Percentiles rank a stretch among this genome's conserved stretches.
Conservation (phyloP, 441 rosid genomes). For the Cnidoscolus chayamansa region DNA sequence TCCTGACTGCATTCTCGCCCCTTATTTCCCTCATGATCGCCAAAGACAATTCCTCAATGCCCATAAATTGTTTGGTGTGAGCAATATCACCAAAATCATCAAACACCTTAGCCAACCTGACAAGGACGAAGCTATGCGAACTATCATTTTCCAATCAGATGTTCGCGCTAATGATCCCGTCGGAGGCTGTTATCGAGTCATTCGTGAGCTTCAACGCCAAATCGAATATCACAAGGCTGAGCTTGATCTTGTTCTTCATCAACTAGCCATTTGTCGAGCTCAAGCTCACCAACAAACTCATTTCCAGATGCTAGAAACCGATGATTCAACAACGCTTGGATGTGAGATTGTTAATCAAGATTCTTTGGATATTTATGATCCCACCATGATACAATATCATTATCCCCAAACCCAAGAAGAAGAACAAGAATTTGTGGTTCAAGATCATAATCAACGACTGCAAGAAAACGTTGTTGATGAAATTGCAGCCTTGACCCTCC, state of each 20-base stretch:
- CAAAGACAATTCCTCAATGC: conserved; percentile 85
- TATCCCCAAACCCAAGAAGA: conserved; percentile 31
- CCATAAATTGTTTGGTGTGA: conserved; percentile 87
- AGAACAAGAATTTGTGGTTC: conserved; percentile 32
- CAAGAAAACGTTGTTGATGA: conserved; percentile 31
- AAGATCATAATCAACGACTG: conserved; percentile 17
- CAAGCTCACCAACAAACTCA: conserved; percentile 41
- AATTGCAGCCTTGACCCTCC: conserved; percentile 33
- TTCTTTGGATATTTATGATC: conserved; percentile 33
- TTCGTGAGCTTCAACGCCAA: conserved; percentile 63
- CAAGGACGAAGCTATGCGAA: conserved; percentile 76
- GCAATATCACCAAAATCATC: conserved; percentile 84
- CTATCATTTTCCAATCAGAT: conserved; percentile 80
- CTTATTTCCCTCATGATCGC: conserved; percentile 84
- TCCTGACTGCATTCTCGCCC: conserved; percentile 86
- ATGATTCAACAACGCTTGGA: conserved; percentile 27
- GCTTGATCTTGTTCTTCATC: conserved; percentile 75
- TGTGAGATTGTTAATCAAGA: conserved; percentile 35
- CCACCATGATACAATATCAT: conserved; percentile 22
- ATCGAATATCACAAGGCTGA: conserved; percentile 66
- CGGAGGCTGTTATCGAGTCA: conserved; percentile 69
- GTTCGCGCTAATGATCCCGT: conserved; percentile 88
- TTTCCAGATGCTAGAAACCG: conserved; percentile 36
- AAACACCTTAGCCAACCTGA: conserved; percentile 53
- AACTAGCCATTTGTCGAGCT: conserved; percentile 58